Conservation (phyloP, 2,329 filamentous ascomycete genomes). For the Claviceps sorghi region DNA sequence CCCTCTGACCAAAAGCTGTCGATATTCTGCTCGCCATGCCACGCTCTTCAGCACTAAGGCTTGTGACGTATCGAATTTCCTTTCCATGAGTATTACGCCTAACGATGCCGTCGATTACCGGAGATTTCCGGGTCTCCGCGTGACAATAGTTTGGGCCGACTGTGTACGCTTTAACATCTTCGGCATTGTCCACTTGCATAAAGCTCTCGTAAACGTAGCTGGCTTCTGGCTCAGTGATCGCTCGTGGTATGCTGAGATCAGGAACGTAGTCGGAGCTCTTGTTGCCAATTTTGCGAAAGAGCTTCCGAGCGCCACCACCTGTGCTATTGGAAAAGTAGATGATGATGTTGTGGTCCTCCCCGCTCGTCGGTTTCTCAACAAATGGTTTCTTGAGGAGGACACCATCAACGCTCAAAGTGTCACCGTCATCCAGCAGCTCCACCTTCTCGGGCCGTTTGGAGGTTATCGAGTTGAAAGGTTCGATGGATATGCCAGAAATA, state of each 20-base stretch:
- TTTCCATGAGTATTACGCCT: slow-evolving; percentile 95
- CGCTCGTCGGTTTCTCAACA: slow-evolving; percentile 95
- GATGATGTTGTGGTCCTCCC: slow-evolving; percentile 96
- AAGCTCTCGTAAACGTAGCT: slow-evolving; percentile 98
- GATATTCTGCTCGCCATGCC: slow-evolving; percentile 83
- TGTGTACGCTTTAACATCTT: slow-evolving; percentile 97
- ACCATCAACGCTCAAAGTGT: slow-evolving; percentile 79
- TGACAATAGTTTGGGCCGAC: slow-evolving; percentile 89
- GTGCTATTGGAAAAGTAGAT: slow-evolving; percentile 87
- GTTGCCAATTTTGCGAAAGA: slow-evolving; percentile 96
- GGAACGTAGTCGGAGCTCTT: slow-evolving; percentile 93
- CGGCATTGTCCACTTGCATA: slow-evolving; percentile 87
- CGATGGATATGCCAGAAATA: slow-evolving; percentile 61
- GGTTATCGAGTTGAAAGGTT: slow-evolving; percentile 51
- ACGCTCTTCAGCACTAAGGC: slow-evolving; percentile 64
- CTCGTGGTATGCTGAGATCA: slow-evolving; percentile 60
- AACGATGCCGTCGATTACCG: slow-evolving; percentile 90
- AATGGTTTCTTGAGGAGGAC: slow-evolving; percentile 75
- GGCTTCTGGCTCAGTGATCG: slow-evolving; percentile 62
- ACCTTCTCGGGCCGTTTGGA: slow-evolving; percentile 55
- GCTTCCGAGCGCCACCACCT: slow-evolving; percentile 75
- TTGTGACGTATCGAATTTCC: slow-evolving; percentile 88
- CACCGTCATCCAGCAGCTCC: slow-evolving; percentile 77
- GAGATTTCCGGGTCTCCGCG: slow-evolving; percentile 91
- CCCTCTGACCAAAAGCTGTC: slow-evolving; percentile 79